Evolutionary conservation across 2,329 filamentous ascomycete species (phyloP), one percentile per base, ranked within the genome.

Genomic region (Colletotrichum destructivum): DNA sequence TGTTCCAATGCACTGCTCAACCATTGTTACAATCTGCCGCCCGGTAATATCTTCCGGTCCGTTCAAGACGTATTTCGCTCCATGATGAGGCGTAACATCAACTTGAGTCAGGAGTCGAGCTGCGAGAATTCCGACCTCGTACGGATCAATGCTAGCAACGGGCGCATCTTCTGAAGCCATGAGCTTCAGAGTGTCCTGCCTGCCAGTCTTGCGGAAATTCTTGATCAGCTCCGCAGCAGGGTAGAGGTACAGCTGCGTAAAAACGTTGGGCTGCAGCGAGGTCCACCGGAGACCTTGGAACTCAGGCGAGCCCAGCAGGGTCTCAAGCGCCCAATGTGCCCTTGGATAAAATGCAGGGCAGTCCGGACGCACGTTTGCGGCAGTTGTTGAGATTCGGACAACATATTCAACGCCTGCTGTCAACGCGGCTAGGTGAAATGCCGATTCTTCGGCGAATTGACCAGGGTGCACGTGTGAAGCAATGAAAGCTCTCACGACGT

Each of bases 251-350:
- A 78, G 26, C 0, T 55, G 3, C 0, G 54, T 54, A n/a, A 73
- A 59, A 38, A 54, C 12, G 70, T 84, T 84, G 0, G 82, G 78
- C 73, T 82, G 82, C 6, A 85, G 75, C 0, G 82, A 84, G 0
- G 82, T 82, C 81, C 81, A 85, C 13, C 77, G 76, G 55, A 85
- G 66, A 3, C 40, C 21, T 11, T 66, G 52, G 60, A 84, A 84
- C 62, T 82, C 81, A 0, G 79, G 78, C 42, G 81, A 78, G 62
- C 72, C 67, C 4, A 85, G 76, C 51, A 84, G 64, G 6, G 75
- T 23, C 73, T 85, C 83, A 21, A 85, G 80, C 0, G 83, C 83
- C 82, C 82, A 84, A 59, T 85, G 82, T 0, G 74, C 46, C 6
- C 83, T 77, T 4, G 79, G 60, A 63, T 85, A 84, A 73, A 81